A percentile compares a stretch with the other conserved stretches of the same genome.
Evolutionary conservation across 441 rosid genomes (phyloP).

Genomic region (Erysimum pusillum): DNA sequence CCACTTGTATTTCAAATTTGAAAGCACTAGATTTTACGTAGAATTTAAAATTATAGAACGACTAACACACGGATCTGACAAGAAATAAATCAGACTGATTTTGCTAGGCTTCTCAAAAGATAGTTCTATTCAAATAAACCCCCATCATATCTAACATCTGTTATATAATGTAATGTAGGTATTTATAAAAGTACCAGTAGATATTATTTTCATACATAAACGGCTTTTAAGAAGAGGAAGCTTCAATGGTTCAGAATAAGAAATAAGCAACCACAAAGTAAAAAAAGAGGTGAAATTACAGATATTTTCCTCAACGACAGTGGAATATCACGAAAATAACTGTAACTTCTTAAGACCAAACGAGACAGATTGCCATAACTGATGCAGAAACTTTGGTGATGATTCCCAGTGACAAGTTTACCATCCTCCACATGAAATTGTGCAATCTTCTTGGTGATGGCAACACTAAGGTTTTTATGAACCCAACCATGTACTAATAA

Average conservation of each 20-base stretch:
- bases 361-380: constrained; percentile 3
- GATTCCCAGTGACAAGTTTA: constrained; percentile 16
- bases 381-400: constrained; percentile 30
- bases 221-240: neutral
- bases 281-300: constrained; percentile 19
- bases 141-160: too few relatives aligned
- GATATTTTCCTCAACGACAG: neutral
- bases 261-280: neutral
- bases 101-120: too few relatives aligned
- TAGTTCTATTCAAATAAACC: too few relatives aligned
- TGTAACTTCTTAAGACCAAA: constrained; percentile 12
- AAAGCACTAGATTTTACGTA: too few relatives aligned
- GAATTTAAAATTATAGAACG: too few relatives aligned
- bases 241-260: constrained; percentile 21
- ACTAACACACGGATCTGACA: too few relatives aligned
- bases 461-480: constrained; percentile 14
- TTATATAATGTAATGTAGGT: too few relatives aligned
- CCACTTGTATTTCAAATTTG: too few relatives aligned
- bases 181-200: neutral
- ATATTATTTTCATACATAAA: neutral
- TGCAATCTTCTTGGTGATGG: constrained; percentile 25
- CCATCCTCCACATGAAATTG: constrained; percentile 10
- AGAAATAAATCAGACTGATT: too few relatives aligned
- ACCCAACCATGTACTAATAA: constrained; percentile 34
- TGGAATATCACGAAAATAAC: constrained; percentile 9